Evolutionary conservation across 257 asterid species (phyloP).

Genomic region (Nicotiana benthamiana): DNA sequence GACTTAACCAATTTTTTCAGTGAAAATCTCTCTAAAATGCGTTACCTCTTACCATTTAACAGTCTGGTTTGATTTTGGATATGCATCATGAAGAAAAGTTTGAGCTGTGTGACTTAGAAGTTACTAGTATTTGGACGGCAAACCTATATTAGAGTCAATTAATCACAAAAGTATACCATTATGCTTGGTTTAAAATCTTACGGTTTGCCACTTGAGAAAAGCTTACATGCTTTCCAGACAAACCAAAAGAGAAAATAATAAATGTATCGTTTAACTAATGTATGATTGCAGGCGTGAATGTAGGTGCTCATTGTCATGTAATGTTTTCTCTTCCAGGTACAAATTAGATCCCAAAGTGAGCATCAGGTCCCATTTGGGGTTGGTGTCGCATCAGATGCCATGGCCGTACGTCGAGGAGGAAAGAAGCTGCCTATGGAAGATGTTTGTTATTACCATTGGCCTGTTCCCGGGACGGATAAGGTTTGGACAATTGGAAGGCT

Average conservation of each 20-base stretch:
- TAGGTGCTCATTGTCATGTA: background rate
- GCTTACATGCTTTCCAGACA: background rate
- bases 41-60: background rate
- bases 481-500: slow-evolving; percentile 29
- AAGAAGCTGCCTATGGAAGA: slow-evolving; percentile 89
- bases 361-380: slow-evolving; percentile 64
- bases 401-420: slow-evolving; percentile 84
- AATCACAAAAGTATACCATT: background rate
- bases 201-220: background rate
- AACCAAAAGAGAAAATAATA: background rate
- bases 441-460: slow-evolving; percentile 81
- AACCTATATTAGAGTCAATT: background rate
- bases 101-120: background rate
- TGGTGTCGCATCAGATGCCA: slow-evolving; percentile 80
- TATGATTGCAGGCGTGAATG: slow-evolving; percentile 4
- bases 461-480: slow-evolving; percentile 82
- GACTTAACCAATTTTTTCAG: background rate
- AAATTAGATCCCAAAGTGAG: slow-evolving; percentile 46
- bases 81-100: background rate
- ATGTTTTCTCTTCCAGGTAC: slow-evolving; percentile 41
- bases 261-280: background rate
- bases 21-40: background rate
- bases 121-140: background rate
- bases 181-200: background rate
- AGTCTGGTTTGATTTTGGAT: background rate